These are phyloP conservation scores for Nicotiana undulata DNA, from an alignment of 257 asterid species.

Conservation along the genomic window DNA sequence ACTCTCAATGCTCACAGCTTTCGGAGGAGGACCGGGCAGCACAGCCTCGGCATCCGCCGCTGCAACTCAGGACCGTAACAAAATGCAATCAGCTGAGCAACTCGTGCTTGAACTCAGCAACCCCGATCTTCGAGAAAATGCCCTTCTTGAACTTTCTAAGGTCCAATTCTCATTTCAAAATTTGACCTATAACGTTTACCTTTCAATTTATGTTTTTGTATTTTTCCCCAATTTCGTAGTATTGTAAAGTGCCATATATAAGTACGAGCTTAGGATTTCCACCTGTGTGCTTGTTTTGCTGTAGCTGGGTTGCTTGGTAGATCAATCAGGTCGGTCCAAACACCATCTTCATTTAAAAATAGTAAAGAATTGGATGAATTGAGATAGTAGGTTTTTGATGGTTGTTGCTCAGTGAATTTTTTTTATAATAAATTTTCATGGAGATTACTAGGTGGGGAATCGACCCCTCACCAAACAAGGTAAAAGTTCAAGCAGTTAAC, in stretches of 20 bases:
- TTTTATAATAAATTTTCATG: no score
- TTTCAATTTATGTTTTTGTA: not conserved
- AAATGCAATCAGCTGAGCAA: slow-evolving; percentile 78
- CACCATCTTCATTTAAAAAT: not conserved
- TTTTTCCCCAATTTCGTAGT: no score
- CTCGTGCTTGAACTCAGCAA: slow-evolving; percentile 80
- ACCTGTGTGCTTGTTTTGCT: not conserved
- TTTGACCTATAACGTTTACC: no score
- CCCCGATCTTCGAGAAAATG: slow-evolving; percentile 88
- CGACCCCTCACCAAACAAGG: no score
- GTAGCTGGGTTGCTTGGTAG: not conserved
- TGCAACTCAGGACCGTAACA: slow-evolving; percentile 24
- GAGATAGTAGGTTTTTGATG: not conserved
- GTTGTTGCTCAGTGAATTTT: not conserved
- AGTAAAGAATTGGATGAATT: not conserved
- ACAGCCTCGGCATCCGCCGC: slow-evolving; percentile 17
- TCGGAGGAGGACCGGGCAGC: slow-evolving; percentile 24
- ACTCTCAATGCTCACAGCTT: slow-evolving; percentile 32
- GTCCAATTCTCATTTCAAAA: slow-evolving; percentile 17
- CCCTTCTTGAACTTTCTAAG: slow-evolving; percentile 91
- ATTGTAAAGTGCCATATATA: no score
- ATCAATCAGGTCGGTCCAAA: not conserved
- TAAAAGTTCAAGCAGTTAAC: no score
- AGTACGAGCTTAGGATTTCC: not conserved
- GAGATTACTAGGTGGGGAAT: no score